A percentile compares a stretch with the other conserved stretches of the same genome.
These are phyloP conservation scores for Halteria grandinella DNA, from an alignment of 73 alveolate genomes.

Conservation along the genomic window DNA sequence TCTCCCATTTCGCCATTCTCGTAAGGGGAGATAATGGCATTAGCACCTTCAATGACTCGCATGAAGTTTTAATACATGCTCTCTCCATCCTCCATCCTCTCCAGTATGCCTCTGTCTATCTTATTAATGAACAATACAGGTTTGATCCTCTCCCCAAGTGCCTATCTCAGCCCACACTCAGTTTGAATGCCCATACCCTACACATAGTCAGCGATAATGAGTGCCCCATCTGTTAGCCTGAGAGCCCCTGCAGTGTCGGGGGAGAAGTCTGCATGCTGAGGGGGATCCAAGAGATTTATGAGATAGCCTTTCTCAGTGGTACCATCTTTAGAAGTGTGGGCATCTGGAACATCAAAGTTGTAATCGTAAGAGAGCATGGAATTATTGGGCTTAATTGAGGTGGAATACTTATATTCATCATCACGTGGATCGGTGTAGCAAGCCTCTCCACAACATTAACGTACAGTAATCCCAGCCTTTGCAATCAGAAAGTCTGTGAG, in stretches of 20 bases:
- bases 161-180: conserved; percentile 97
- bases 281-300: conserved; percentile 97
- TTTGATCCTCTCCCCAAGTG: conserved; percentile 95
- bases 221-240: conserved; percentile 99
- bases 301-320: conserved; percentile 69
- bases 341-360: conserved; percentile 71
- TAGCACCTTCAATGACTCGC: conserved; percentile 97
- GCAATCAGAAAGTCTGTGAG: conserved; percentile 95
- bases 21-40: conserved; percentile 73
- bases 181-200: conserved; percentile 99
- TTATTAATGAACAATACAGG: conserved; percentile 98
- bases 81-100: conserved; percentile 93
- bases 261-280: conserved; percentile 98
- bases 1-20: conserved; percentile 71
- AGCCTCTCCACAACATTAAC: conserved; percentile 97
- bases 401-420: conserved; percentile 98
- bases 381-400: conserved; percentile 98
- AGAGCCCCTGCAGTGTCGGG: conserved; percentile 98
- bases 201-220: conserved; percentile 98
- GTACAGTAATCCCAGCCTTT: conserved; percentile 98
- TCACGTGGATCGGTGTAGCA: conserved; percentile 98
- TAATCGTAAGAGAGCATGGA: conserved; percentile 96
- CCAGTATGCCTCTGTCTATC: conserved; percentile 94
- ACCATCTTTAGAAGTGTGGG: conserved; percentile 57
- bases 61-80: conserved; percentile 86